These are phyloP conservation scores for Mucor mucedo DNA, from an alignment of 371 early-diverging fungal genomes.

Conservation along the genomic window DNA sequence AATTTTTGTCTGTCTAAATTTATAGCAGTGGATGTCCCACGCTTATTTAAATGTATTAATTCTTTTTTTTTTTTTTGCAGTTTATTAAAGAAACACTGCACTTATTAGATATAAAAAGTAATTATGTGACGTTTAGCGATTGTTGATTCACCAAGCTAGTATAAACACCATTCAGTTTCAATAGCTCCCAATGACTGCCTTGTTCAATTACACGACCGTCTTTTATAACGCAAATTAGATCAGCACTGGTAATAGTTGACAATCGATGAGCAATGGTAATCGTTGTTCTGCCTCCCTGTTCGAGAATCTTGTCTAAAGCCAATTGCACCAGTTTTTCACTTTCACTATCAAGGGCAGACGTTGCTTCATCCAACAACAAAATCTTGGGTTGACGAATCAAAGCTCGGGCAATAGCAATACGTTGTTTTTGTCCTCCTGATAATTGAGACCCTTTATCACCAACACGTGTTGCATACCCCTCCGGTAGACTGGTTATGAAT, in stretches of 20 bases:
- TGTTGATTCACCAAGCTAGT: conserved; percentile 44
- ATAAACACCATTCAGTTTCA: conserved; percentile 46
- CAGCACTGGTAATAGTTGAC: conserved; percentile 78
- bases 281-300: conserved; percentile 65
- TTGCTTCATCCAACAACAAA: conserved; percentile 93
- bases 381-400: conserved; percentile 85
- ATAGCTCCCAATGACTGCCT: conserved; percentile 80
- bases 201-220: conserved; percentile 79
- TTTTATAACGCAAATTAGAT: conserved; percentile 76
- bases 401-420: conserved; percentile 74
- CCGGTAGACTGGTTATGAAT: conserved; percentile 70
- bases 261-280: conserved; percentile 77
- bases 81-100: too few relatives aligned
- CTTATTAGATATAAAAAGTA: neutral
- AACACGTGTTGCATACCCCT: conserved; percentile 80
- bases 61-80: too few relatives aligned
- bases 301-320: conserved; percentile 78
- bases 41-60: too few relatives aligned
- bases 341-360: conserved; percentile 89
- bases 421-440: conserved; percentile 78
- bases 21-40: too few relatives aligned
- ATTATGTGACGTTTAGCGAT: conserved; percentile 5
- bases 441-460: conserved; percentile 79
- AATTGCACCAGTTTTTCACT: conserved; percentile 89
- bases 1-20: too few relatives aligned